Conservation (phyloP, 441 rosid genomes). For the Theobroma grandiflorum region DNA sequence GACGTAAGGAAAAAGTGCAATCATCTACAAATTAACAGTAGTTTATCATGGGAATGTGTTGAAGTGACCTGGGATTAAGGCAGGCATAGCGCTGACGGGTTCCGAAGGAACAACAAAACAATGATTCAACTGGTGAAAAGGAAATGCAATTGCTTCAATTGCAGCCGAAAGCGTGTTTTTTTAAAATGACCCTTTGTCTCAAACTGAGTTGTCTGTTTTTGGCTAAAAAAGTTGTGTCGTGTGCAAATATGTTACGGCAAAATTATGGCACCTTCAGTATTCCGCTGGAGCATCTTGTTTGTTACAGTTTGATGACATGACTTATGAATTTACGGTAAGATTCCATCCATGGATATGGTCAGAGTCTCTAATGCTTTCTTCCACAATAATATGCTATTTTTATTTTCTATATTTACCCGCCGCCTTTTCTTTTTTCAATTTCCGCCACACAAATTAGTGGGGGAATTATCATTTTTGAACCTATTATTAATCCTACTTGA, state of each 20-base stretch:
- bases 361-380: too few species aligned
- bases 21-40: not conserved
- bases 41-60: not conserved
- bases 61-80: not conserved
- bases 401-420: too few species aligned
- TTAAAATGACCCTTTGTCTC: not conserved
- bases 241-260: conserved; percentile 8
- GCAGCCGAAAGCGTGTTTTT: not conserved
- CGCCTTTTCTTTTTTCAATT: too few species aligned
- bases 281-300: not conserved
- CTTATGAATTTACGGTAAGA: not conserved
- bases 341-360: not conserved
- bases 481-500: too few species aligned
- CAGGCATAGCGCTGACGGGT: not conserved
- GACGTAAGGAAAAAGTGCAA: too few species aligned
- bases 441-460: too few species aligned
- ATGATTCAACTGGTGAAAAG: not conserved
- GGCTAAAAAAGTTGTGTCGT: not conserved
- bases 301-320: not conserved
- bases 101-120: not conserved
- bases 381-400: too few species aligned
- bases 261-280: not conserved
- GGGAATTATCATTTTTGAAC: too few species aligned
- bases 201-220: not conserved
- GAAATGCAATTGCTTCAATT: not conserved